phyloP scores from a whole-genome alignment of 164 flowering plant species.

The Aristolochia californica region DNA sequence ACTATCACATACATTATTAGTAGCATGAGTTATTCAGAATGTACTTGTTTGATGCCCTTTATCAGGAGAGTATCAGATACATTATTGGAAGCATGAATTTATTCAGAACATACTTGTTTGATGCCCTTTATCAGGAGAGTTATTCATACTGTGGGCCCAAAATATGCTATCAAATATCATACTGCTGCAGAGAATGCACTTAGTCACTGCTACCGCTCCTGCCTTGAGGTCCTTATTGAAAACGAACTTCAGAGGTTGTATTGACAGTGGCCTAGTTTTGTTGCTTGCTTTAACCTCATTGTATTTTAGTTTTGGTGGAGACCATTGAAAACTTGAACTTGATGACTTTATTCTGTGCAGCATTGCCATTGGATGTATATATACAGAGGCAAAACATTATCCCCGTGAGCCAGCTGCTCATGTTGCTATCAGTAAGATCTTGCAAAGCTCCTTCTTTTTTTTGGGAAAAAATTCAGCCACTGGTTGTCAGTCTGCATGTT shows the following conservation, averaged over 20 bases:
- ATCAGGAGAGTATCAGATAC: no score
- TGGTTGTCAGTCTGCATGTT: background rate
- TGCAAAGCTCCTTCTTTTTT: no score
- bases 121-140: conserved; percentile 53
- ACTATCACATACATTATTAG: no score
- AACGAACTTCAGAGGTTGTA: conserved; percentile 74
- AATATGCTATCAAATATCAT: conserved; percentile 97
- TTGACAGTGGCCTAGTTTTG: no score
- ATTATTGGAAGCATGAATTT: background rate
- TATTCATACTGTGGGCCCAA: conserved; percentile 98
- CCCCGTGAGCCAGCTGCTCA: conserved; percentile 99
- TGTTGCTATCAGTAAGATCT: conserved; percentile 89
- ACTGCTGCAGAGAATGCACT: conserved; percentile 99
- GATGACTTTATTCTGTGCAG: conserved; percentile 40
- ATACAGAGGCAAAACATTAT: conserved; percentile 89
- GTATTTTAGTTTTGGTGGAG: conserved; percentile 1
- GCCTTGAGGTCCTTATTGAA: conserved; percentile 96
- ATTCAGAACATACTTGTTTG: background rate
- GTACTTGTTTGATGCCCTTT: no score
- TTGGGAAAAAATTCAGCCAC: no score
- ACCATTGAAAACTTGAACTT: conserved; percentile 3
- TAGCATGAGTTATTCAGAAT: no score
- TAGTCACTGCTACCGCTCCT: conserved; percentile 96
- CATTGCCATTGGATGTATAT: conserved; percentile 94
- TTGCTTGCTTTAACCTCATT: conserved; percentile 1